These are phyloP conservation scores for Mucor racemosus DNA, from an alignment of 371 early-diverging fungal genomes.

Conservation along the genomic window DNA sequence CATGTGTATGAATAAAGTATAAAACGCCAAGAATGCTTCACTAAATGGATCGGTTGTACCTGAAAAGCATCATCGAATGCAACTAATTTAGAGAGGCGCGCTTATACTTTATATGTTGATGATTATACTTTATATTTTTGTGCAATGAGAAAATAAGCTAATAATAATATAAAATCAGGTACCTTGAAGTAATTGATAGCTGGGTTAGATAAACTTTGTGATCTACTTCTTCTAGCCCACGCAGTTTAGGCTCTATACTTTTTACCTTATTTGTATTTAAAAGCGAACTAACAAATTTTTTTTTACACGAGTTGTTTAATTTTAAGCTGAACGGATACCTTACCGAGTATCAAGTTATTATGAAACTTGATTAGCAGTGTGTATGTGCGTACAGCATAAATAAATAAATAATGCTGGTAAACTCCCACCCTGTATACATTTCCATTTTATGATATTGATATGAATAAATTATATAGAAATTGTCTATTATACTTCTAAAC, in stretches of 20 bases:
- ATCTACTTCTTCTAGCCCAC: neutral
- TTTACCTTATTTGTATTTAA: neutral
- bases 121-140: neutral
- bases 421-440: neutral
- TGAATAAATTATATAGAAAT: neutral
- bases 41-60: slow-evolving; percentile 3
- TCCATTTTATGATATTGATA: neutral
- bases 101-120: neutral
- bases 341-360: neutral
- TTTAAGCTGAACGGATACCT: neutral
- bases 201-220: neutral
- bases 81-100: slow-evolving; percentile 2
- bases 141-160: slow-evolving; percentile 3
- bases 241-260: neutral
- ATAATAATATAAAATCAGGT: neutral
- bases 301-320: neutral
- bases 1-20: neutral
- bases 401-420: neutral
- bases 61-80: neutral
- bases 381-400: neutral
- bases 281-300: neutral
- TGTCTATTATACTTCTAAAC: neutral
- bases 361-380: neutral
- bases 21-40: slow-evolving; percentile 3
- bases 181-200: neutral